Base-by-base conservation (phyloP, 2,329 filamentous ascomycete genomes). In the Fragosphaeria purpurea region DNA sequence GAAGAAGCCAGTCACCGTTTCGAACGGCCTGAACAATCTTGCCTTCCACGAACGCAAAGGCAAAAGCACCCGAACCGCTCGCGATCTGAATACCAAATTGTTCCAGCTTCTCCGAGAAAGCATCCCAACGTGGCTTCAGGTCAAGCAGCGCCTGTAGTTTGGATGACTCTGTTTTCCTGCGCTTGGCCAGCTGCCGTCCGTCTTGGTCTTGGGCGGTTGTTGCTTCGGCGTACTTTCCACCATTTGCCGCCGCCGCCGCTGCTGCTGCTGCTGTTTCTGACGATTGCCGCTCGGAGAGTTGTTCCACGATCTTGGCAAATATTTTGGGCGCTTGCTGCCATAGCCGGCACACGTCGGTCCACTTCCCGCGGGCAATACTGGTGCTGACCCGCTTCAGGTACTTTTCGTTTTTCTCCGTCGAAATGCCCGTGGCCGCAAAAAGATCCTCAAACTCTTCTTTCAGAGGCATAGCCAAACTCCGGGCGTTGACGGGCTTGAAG, bases 11-110 rank as follows among this genome's bases (percentile, higher is more conserved):
- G 65, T 96, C 89, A 7, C 93, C 93, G 61, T 96, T 95, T 41
- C 91, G 79, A 31, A 91, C 83, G n/a, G 94, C 93, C 67, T 94
- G 94, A 51, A 98, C 85, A 55, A 99, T 86, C 60, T 94, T 95
- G 55, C 93, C 91, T 66, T 98, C 93, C 1, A 97, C 80, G 62
- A 98, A 98, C 0, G 88, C 88, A 67, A 99, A 98, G 0, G 91
- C 88, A 65, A 97, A 95, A 2, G 75, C 78, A 59, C 88, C 78
- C 39, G 82, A 79, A 50, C 87, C 75, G 60, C 83, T 80, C 49
- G 83, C 75, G 50, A 94, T 70, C 69, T 95, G 88, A 4, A 85
- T 74, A 56, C 94, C 86, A 50, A 97, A 87, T 59, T 88, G 83
- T 49, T 82, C 79, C 12, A 95, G 70, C 55, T 82, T 86, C 22